Conservation (phyloP, 2,329 filamentous ascomycete genomes). For the Lasiodiplodia sp. region DNA sequence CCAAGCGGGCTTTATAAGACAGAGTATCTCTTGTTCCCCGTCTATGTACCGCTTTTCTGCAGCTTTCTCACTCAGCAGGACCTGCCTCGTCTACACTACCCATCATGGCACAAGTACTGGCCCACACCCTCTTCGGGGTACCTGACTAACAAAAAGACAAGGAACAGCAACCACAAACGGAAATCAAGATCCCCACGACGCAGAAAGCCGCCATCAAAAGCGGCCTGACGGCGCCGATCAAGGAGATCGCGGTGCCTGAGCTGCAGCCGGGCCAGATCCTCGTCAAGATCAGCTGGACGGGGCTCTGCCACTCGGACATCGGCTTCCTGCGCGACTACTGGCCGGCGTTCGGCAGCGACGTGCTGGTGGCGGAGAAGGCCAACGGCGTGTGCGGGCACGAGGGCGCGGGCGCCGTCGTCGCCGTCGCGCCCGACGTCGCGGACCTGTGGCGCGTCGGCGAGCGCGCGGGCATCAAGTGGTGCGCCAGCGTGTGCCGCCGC, state of each 20-base stretch:
- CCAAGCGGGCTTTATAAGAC: slow-evolving; percentile 3
- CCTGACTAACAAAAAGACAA: neutral
- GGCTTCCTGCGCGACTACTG: slow-evolving; percentile 65
- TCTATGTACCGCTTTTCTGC: neutral
- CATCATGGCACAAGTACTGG: neutral
- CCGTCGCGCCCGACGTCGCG: slow-evolving; percentile 44
- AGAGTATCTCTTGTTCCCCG: neutral
- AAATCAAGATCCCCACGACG: slow-evolving; percentile 42
- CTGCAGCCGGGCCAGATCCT: slow-evolving; percentile 59
- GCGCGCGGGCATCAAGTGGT: slow-evolving; percentile 60
- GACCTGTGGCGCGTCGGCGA: slow-evolving; percentile 59
- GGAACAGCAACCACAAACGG: neutral
- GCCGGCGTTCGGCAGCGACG: slow-evolving; percentile 48
- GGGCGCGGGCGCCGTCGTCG: slow-evolving; percentile 65
- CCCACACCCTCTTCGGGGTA: neutral
- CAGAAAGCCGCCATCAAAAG: slow-evolving; percentile 47
- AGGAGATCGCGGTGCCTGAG: slow-evolving; percentile 34
- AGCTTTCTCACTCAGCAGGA: neutral
- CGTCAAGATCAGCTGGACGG: slow-evolving; percentile 64
- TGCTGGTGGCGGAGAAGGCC: slow-evolving; percentile 1
- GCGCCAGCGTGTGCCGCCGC: slow-evolving; percentile 59
- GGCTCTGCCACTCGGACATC: slow-evolving; percentile 64
- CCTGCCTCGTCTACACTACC: neutral
- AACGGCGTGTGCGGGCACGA: slow-evolving; percentile 55
- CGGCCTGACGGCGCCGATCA: slow-evolving; percentile 43